A percentile compares a stretch with the other conserved stretches of the same genome.
phyloP scores from a whole-genome alignment of 441 rosid genomes.

The Eruca vesicaria region DNA sequence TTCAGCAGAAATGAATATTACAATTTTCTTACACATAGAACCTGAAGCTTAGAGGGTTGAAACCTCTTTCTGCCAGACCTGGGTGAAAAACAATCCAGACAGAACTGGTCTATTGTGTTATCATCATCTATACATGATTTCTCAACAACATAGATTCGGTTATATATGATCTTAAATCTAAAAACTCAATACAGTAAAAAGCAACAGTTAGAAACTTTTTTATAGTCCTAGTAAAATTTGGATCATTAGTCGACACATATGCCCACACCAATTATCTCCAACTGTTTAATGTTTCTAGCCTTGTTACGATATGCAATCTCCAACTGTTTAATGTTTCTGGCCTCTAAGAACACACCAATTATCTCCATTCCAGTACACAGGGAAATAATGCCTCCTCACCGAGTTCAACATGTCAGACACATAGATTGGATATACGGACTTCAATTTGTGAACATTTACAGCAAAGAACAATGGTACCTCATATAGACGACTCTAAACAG shows the following conservation, averaged over 20 bases:
- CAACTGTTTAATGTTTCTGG: not conserved
- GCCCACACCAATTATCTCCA: too few species aligned
- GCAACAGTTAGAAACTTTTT: not conserved
- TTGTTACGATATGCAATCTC: not conserved
- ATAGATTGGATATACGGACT: not conserved
- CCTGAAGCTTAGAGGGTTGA: too few species aligned
- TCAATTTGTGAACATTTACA: not conserved
- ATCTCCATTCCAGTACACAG: not conserved
- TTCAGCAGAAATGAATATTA: too few species aligned
- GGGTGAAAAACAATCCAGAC: not conserved
- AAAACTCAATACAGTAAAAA: too few species aligned
- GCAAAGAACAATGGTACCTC: slow-evolving; percentile 48
- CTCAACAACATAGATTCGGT: not conserved
- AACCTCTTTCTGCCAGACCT: too few species aligned
- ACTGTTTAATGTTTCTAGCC: not conserved
- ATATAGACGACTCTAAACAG: slow-evolving; percentile 92
- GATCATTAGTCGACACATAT: not conserved
- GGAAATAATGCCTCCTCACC: not conserved
- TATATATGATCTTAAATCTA: too few species aligned
- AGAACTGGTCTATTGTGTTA: not conserved
- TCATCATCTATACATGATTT: not conserved
- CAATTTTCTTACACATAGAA: too few species aligned
- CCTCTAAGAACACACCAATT: not conserved
- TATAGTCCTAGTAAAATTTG: not conserved
- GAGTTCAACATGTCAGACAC: not conserved